Base-by-base conservation (phyloP, 805 yeast species). In the Candida ponderosae region DNA sequence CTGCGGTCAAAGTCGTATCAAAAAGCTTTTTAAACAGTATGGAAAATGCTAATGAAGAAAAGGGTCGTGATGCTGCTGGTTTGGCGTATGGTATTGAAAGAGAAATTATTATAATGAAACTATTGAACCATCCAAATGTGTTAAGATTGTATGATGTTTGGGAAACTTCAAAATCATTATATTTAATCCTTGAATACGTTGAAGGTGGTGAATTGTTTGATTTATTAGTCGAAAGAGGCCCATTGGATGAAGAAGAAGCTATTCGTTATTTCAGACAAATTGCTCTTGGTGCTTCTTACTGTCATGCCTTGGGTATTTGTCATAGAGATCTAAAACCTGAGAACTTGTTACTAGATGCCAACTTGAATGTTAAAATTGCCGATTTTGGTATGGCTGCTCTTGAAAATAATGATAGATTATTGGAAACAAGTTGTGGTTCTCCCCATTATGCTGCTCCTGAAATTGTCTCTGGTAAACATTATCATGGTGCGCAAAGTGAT, bases 21-120 rank as follows among this genome's bases (percentile, higher is more conserved):
- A 83, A 83, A 54, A 69, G 76, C 19, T 72, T 67, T 36, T 55
- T 72, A 41, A 66, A 59, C 44, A 54, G 48, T n/a, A 29, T 46
- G 26, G 59, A 56, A 27, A 29, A 40, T 18, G 63, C 65, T 23
- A 70, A 63, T 26, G 50, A 44, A 11, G 44, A 46, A 41, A 54
- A 53, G 46, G 61, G 63, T 4, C 47, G 62, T 34, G 76, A 71
- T 40, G 70, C 71, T n/a, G 64, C 69, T 14, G 86, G 87, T 1
- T 70, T 84, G 40, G 95, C 96, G 3, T 88, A 90, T 57, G 98
- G 98, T 29, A 90, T 93, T 32, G 98, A 93, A 62, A 74, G 97
- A 47, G 98, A 93, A 57, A 95, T 93, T 45, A 89, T 93, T 50
- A 93, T 93, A 49, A 93, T 90, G 98, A 93, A 93, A 62, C 70